Percentiles rank a stretch among this genome's conserved stretches.
Evolutionary conservation across 352 stramenopile genomes (phyloP).

Genomic region (Aphanomyces cochlioides): DNA sequence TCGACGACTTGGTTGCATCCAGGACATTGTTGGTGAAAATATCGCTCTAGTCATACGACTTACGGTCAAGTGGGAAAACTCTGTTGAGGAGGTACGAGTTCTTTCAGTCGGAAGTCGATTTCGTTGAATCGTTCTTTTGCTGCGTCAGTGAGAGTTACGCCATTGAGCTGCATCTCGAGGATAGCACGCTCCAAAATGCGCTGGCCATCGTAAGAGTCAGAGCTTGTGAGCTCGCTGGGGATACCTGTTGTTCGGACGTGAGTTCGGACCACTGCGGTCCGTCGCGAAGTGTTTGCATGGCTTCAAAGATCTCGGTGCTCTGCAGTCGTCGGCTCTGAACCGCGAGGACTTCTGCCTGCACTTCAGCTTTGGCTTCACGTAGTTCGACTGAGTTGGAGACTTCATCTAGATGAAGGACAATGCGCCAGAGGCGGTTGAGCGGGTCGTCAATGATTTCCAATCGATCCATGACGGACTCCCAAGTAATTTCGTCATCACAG

Average conservation of each 20-base stretch:
- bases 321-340: conserved; percentile 91
- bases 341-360: conserved; percentile 92
- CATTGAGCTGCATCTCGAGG: conserved; percentile 85
- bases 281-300: not conserved
- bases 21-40: conserved; percentile 97
- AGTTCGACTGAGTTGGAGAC: conserved; percentile 95
- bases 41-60: conserved; percentile 60
- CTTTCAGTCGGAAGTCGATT: not conserved
- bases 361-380: conserved; percentile 87
- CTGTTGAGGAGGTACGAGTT: not conserved
- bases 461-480: conserved; percentile 85
- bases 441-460: conserved; percentile 90
- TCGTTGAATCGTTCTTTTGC: conserved; percentile 75
- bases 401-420: conserved; percentile 95
- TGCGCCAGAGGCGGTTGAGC: conserved; percentile 90
- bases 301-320: conserved; percentile 43
- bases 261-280: not conserved
- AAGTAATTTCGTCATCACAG: conserved; percentile 47
- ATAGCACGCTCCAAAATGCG: conserved; percentile 80
- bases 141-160: conserved; percentile 90
- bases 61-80: not conserved
- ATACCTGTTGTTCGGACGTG: not conserved
- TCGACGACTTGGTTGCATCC: conserved; percentile 95
- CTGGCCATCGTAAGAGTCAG: not conserved
- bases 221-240: not conserved